Evolutionary conservation across 192 early-diverging fungal species (phyloP).

Genomic region (Martensiomyces pterosporus): DNA sequence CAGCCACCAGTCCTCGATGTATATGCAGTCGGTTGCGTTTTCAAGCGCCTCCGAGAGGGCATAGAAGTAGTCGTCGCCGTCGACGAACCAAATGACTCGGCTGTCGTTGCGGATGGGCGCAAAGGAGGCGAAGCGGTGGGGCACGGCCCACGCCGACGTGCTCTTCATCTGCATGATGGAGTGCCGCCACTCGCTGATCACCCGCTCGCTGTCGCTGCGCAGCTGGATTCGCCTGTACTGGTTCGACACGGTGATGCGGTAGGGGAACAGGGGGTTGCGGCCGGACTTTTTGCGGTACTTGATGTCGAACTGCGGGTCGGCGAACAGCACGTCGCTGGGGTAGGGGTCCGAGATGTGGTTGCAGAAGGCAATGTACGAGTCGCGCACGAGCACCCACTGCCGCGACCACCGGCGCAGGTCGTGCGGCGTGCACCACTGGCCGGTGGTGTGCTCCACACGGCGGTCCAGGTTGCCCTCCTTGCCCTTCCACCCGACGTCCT

Average conservation of each 20-base stretch:
- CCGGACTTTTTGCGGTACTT: conserved; percentile 48
- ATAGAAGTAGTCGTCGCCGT: conserved; percentile 73
- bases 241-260: conserved; percentile 61
- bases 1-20: conserved; percentile 85
- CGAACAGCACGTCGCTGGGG: conserved; percentile 50
- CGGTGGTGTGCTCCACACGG: conserved; percentile 54
- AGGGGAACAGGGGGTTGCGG: conserved; percentile 53
- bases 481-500: conserved; percentile 81
- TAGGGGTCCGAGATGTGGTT: conserved; percentile 49
- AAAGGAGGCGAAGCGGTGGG: conserved; percentile 69
- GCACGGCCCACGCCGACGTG: conserved; percentile 59
- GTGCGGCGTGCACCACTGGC: conserved; percentile 46
- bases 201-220: conserved; percentile 59
- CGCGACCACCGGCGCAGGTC: conserved; percentile 55
- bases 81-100: conserved; percentile 66
- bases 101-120: conserved; percentile 64
- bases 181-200: conserved; percentile 66
- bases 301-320: conserved; percentile 49
- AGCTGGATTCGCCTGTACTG: conserved; percentile 62
- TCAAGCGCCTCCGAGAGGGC: conserved; percentile 70
- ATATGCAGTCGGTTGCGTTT: conserved; percentile 64
- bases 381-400: conserved; percentile 71
- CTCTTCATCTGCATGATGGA: conserved; percentile 56
- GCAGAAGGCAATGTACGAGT: conserved; percentile 60
- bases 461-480: conserved; percentile 73